phyloP scores from a whole-genome alignment of 257 asterid species.

The Ligustrum vulgare region DNA sequence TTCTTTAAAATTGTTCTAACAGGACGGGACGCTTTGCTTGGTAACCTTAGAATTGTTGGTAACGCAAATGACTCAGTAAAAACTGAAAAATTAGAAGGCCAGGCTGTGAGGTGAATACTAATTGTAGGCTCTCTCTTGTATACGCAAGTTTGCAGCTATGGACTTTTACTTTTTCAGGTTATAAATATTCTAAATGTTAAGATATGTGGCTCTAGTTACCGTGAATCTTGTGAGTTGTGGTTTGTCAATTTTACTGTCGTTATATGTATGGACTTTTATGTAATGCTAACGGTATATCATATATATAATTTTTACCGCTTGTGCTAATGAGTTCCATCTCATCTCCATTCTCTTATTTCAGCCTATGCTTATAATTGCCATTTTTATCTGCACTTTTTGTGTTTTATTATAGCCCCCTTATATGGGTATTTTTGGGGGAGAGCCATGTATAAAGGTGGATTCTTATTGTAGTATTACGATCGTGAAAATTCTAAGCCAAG shows the following conservation, averaged over 20 bases:
- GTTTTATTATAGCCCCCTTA: not conserved
- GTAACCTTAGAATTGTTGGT: conserved; percentile 73
- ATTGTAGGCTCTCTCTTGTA: conserved; percentile 21
- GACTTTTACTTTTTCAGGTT: conserved; percentile 23
- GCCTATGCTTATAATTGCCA: not conserved
- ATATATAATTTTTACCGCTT: not conserved
- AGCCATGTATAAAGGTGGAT: not conserved
- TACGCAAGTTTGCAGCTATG: conserved; percentile 8
- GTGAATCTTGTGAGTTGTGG: conserved; percentile 5
- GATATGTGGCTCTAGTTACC: conserved; percentile 17
- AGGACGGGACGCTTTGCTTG: conserved; percentile 79
- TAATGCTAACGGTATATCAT: not conserved
- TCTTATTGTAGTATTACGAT: not conserved
- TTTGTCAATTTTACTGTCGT: not conserved
- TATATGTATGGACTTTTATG: conserved; percentile 9
- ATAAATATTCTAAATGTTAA: conserved; percentile 9
- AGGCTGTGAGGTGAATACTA: conserved; percentile 44
- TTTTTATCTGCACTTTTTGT: not conserved
- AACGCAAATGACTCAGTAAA: conserved; percentile 28
- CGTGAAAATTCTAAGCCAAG: not conserved
- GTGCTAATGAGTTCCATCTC: not conserved
- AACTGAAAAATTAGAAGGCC: conserved; percentile 34
- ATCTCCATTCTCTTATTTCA: not conserved
- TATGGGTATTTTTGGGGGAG: not conserved
- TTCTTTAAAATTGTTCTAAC: conserved; percentile 70